Percentiles rank a stretch among this genome's conserved stretches.
These are phyloP conservation scores for Ramalina intermedia DNA, from an alignment of 495 filamentous ascomycete species.

Conservation along the genomic window DNA sequence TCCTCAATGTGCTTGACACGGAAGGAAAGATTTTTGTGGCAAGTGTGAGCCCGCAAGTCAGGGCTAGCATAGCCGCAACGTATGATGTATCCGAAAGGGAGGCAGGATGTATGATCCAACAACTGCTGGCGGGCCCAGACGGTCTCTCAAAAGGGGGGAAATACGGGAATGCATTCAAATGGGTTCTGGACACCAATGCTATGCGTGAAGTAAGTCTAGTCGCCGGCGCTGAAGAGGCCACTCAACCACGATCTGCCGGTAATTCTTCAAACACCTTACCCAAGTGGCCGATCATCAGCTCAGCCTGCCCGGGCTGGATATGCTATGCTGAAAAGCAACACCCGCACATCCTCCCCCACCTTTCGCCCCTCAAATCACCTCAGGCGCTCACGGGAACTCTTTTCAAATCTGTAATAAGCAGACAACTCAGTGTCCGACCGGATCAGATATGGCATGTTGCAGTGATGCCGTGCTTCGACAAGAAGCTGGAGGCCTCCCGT, in stretches of 20 bases:
- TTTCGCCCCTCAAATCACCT: slow-evolving; percentile 83
- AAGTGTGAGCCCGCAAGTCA: slow-evolving; percentile 77
- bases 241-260: slow-evolving; percentile 22
- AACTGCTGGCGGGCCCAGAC: slow-evolving; percentile 54
- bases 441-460: slow-evolving; percentile 85
- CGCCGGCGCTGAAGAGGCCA: slow-evolving; percentile 66
- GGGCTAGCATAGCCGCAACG: slow-evolving; percentile 75
- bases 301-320: slow-evolving; percentile 93
- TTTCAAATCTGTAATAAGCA: slow-evolving; percentile 68
- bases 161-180: slow-evolving; percentile 63
- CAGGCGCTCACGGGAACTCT: slow-evolving; percentile 85
- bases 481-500: slow-evolving; percentile 91
- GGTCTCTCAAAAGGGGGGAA: slow-evolving; percentile 56
- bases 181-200: slow-evolving; percentile 75
- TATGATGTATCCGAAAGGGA: slow-evolving; percentile 56
- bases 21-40: slow-evolving; percentile 68
- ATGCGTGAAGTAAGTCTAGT: slow-evolving; percentile 64
- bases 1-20: slow-evolving; percentile 64
- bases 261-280: slow-evolving; percentile 22
- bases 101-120: slow-evolving; percentile 67
- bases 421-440: slow-evolving; percentile 51
- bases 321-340: slow-evolving; percentile 98
- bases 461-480: slow-evolving; percentile 98
- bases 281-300: slow-evolving; percentile 67
- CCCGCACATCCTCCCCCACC: slow-evolving; percentile 77